Conservation (phyloP, 805 yeast genomes). For the Candida stauntonica region DNA sequence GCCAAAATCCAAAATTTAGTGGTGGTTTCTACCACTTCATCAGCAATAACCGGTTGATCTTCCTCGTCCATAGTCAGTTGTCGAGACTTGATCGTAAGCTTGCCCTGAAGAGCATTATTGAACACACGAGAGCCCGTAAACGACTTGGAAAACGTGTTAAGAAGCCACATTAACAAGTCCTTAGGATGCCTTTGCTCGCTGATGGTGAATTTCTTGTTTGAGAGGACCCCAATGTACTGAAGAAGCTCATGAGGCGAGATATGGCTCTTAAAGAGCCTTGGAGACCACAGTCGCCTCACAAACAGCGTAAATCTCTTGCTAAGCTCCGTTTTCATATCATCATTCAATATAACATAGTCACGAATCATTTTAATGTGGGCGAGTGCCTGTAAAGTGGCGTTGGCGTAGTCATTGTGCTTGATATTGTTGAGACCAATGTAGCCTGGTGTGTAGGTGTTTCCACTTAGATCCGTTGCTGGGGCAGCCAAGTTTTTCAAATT, state of each 20-base stretch:
- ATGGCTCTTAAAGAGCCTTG: slow-evolving; percentile 51
- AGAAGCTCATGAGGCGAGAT: slow-evolving; percentile 65
- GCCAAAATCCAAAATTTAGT: slow-evolving; percentile 50
- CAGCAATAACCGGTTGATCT: slow-evolving; percentile 6
- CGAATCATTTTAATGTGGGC: slow-evolving; percentile 51
- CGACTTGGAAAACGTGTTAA: slow-evolving; percentile 41
- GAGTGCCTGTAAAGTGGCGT: slow-evolving; percentile 51
- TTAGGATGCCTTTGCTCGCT: slow-evolving; percentile 48
- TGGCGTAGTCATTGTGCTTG: slow-evolving; percentile 48
- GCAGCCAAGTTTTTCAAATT: slow-evolving; percentile 27
- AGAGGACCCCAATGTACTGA: slow-evolving; percentile 40
- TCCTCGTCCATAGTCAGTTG: slow-evolving; percentile 25
- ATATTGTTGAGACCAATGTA: slow-evolving; percentile 60
- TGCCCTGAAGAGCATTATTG: too few relatives aligned
- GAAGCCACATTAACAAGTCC: slow-evolving; percentile 53
- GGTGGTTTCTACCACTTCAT: background rate
- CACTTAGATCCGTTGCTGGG: slow-evolving; percentile 37
- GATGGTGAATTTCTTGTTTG: slow-evolving; percentile 40
- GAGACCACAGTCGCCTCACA: slow-evolving; percentile 61
- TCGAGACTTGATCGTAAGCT: slow-evolving; percentile 26
- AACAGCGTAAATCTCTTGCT: slow-evolving; percentile 41
- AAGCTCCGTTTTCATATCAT: slow-evolving; percentile 29
- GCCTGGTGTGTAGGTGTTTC: slow-evolving; percentile 52
- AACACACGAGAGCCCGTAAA: too few relatives aligned
- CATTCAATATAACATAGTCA: slow-evolving; percentile 36